A percentile compares a stretch with the other conserved stretches of the same genome.
Conservation (phyloP, 1,284 basidiomycete species). For the Ganoderma boninense region DNA sequence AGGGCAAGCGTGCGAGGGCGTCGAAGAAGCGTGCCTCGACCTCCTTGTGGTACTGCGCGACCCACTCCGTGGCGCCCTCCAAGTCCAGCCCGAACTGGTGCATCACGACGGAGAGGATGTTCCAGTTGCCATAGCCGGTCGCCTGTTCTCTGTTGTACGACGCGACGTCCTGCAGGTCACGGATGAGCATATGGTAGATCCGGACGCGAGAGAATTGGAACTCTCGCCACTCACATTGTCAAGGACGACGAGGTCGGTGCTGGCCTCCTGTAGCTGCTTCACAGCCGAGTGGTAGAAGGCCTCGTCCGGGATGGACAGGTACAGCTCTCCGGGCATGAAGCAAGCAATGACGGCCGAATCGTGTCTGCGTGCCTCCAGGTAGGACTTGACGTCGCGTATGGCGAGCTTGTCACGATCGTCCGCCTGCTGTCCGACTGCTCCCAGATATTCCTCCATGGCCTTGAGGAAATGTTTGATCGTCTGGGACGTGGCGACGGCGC, state of each 20-base stretch:
- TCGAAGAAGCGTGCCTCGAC: constrained; percentile 40
- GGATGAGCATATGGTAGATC: too few relatives aligned
- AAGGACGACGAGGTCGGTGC: background rate
- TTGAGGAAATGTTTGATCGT: background rate
- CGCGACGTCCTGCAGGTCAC: constrained; percentile 34
- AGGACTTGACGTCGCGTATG: background rate
- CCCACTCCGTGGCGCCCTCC: constrained; percentile 44
- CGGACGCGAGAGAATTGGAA: too few relatives aligned
- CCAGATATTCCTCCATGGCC: background rate
- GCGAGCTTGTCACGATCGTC: background rate
- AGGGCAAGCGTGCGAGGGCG: constrained; percentile 29
- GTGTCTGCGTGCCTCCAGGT: background rate
- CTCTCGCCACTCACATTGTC: background rate
- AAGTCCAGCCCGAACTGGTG: constrained; percentile 36
- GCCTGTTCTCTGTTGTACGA: constrained; percentile 50
- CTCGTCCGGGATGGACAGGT: constrained; percentile 6
- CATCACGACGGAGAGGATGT: constrained; percentile 47
- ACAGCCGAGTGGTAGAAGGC: background rate
- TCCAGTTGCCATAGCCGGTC: constrained; percentile 44
- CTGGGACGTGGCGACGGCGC: background rate
- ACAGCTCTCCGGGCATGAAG: background rate
- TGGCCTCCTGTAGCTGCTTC: background rate
- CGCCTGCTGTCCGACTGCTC: background rate
- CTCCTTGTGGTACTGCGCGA: constrained; percentile 38
- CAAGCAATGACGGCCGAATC: background rate